Base-by-base conservation (phyloP, 768 basidiomycete genomes). In the Mycena rebaudengoi region DNA sequence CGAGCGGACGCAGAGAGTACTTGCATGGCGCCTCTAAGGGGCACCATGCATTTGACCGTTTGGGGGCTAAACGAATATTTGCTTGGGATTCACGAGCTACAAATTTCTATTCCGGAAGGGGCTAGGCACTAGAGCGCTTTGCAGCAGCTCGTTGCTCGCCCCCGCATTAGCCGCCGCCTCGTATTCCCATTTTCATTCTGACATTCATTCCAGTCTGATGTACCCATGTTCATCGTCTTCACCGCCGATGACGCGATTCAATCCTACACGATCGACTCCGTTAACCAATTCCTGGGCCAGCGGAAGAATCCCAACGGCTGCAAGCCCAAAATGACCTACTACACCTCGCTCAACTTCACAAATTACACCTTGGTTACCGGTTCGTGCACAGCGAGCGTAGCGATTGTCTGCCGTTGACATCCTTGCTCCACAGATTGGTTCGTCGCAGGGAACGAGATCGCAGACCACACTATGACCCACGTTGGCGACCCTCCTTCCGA, bases 391-490 rank as follows among this genome's bases (percentile, higher is more conserved):
- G n/a, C n/a, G n/a, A n/a, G 45, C 21, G 75, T 74, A 21, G 5
- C 21, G 23, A 30, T 40, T 21, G 11, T 28, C 44, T 29, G 12
- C 39, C 20, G 26, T 23, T 32, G 40, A 43, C 49, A 54, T 44
- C 39, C 60, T 49, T 40, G 58, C 52, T 50, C 35, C 60, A 10
- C 80, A 79, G 90, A 91, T 73, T 92, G 89, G 90, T 93, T 79
- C 74, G 91, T 92, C 29, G 89, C 87, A 5, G 92, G 92, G 21
- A 93, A 93, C 73, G 92, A 94, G 73, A 92, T 94, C 66, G 90
- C 89, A 29, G 90, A 91, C 76, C 88, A 90, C 67, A 92, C 88
- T 26, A 93, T 94, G 89, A 92, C 91, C 12, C 92, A 94, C 75
- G 86, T 90, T 53, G 90, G 88, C 28, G 71, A 79, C 26, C 89